Conservation (phyloP, 768 basidiomycete genomes). For the Podaxis sp. region DNA sequence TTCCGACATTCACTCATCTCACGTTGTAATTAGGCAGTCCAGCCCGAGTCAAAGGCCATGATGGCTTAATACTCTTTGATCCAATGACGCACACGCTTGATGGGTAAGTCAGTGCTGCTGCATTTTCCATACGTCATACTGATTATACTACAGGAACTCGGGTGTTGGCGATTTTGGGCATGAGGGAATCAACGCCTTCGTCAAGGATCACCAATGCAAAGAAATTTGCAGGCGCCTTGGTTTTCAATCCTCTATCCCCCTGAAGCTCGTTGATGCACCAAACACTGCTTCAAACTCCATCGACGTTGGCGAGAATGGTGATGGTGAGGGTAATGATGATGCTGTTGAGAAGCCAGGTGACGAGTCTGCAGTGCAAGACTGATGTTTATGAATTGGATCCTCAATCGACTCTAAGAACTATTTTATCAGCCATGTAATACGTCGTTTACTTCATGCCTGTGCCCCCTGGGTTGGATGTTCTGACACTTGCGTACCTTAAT, state of each 20-base stretch:
- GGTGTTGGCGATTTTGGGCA: background rate
- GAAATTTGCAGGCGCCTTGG: background rate
- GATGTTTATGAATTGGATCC: too few species aligned
- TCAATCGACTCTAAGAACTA: too few species aligned
- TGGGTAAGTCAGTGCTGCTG: background rate
- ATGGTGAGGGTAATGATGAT: too few species aligned
- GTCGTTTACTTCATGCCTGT: too few species aligned
- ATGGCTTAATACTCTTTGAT: background rate
- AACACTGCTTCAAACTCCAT: too few species aligned
- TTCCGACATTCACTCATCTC: background rate
- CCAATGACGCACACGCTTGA: background rate
- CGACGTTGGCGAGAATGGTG: too few species aligned
- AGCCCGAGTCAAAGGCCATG: background rate
- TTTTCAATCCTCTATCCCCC: background rate
- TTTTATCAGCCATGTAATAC: too few species aligned
- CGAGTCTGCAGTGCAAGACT: too few species aligned
- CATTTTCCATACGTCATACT: background rate
- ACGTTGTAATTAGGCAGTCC: background rate
- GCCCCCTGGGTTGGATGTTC: too few species aligned
- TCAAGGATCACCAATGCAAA: background rate
- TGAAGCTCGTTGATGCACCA: too few species aligned
- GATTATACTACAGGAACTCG: background rate
- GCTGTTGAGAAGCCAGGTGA: too few species aligned
- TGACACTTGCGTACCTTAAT: too few species aligned
- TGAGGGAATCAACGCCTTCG: background rate